Conservation (phyloP, 257 asterid species). For the Cruciata laevipes region DNA sequence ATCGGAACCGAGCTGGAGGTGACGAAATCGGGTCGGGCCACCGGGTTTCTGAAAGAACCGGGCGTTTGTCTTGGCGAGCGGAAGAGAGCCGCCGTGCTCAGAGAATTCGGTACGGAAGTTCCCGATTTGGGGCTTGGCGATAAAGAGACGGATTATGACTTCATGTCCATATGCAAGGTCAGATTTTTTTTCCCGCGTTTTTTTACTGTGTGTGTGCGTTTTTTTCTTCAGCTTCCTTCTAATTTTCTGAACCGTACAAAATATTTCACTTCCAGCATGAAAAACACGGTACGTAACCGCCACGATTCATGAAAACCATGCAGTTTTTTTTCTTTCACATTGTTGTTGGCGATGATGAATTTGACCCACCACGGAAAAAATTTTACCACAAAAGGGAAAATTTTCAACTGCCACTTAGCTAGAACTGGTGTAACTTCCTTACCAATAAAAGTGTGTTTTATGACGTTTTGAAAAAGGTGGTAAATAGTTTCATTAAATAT, state of each 20-base stretch:
- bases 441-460: not conserved
- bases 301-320: constrained; percentile 6
- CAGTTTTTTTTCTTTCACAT: too few species aligned
- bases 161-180: constrained; percentile 95
- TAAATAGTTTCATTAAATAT: not conserved
- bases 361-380: too few species aligned
- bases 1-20: constrained; percentile 71
- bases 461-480: not conserved
- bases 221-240: not conserved
- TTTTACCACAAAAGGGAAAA: not conserved
- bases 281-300: not conserved
- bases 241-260: not conserved
- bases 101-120: constrained; percentile 48
- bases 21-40: constrained; percentile 58
- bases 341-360: too few species aligned
- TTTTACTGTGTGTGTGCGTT: not conserved
- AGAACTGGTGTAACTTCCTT: not conserved
- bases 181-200: not conserved
- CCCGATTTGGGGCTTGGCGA: constrained; percentile 91
- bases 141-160: constrained; percentile 63
- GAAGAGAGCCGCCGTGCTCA: constrained; percentile 46
- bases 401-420: not conserved
- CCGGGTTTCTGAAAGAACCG: constrained; percentile 69
- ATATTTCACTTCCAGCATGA: not conserved
- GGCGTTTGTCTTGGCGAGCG: constrained; percentile 70